Conservation (phyloP, 2,329 filamentous ascomycete species). For the Alternaria sp. region DNA sequence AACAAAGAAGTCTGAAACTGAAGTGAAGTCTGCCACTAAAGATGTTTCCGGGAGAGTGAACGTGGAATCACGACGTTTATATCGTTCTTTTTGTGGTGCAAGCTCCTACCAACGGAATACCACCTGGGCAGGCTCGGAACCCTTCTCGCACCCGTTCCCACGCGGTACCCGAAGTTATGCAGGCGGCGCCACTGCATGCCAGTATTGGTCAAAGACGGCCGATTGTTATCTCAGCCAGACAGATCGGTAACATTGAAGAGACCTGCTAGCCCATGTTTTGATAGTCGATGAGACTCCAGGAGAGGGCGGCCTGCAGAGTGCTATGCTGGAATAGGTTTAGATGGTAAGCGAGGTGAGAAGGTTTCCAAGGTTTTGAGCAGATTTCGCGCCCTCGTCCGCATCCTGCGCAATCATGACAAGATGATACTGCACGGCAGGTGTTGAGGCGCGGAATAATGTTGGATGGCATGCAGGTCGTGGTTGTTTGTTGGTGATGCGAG, state of each 20-base stretch:
- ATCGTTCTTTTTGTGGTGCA: not conserved
- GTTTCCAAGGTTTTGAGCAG: slow-evolving; percentile 24
- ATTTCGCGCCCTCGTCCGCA: slow-evolving; percentile 15
- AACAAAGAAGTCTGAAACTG: not conserved
- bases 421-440: not conserved
- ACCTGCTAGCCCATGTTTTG: not conserved
- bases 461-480: not conserved
- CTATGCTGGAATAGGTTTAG: slow-evolving; percentile 20
- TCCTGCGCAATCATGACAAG: slow-evolving; percentile 6
- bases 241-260: not conserved
- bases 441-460: not conserved
- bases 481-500: not conserved
- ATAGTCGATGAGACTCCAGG: not conserved
- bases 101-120: not conserved
- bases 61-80: not conserved
- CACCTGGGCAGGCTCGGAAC: not conserved
- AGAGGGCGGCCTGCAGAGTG: not conserved
- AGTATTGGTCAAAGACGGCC: not conserved
- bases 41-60: not conserved
- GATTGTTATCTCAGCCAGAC: not conserved
- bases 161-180: slow-evolving; percentile 6
- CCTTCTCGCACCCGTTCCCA: not conserved
- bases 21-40: not conserved
- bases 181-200: not conserved
- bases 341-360: slow-evolving; percentile 16